Evolutionary conservation across 164 flowering plant genomes (phyloP).

Genomic region (Magnolia officinalis): DNA sequence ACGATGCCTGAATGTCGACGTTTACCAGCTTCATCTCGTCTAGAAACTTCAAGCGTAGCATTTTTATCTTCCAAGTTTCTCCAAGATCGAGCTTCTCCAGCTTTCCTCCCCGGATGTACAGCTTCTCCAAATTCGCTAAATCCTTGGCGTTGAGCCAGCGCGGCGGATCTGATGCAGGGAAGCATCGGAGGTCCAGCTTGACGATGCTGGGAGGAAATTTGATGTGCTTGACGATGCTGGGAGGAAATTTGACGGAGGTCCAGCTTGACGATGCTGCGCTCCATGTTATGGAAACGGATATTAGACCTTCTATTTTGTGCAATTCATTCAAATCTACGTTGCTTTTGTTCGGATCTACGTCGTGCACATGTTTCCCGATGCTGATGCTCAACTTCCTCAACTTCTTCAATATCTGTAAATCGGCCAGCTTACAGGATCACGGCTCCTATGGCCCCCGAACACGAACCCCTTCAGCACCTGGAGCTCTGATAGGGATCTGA

Average conservation of each 20-base stretch:
- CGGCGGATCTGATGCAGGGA: not conserved
- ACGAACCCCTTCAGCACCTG: constrained; percentile 52
- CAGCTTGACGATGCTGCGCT: not conserved
- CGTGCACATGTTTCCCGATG: not conserved
- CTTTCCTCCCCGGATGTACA: constrained; percentile 1
- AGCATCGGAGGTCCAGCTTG: not conserved
- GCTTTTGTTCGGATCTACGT: too few relatives aligned
- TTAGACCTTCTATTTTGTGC: constrained; percentile 2
- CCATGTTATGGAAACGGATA: constrained; percentile 28
- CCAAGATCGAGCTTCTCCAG: not conserved
- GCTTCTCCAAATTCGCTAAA: not conserved
- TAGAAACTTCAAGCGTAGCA: not conserved
- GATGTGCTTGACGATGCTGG: too few relatives aligned
- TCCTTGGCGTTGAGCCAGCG: not conserved
- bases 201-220: too few relatives aligned
- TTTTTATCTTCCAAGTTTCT: not conserved
- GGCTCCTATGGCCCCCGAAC: constrained; percentile 3
- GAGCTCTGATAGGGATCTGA: constrained; percentile 8
- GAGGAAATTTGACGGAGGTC: too few relatives aligned
- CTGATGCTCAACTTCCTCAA: constrained; percentile 33
- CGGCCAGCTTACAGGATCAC: constrained; percentile 18
- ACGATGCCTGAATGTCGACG: not conserved
- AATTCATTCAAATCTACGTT: constrained; percentile 2
- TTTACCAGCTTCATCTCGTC: not conserved
- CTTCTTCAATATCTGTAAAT: constrained; percentile 18